Conservation (phyloP, 2,329 filamentous ascomycete species). For the Nemania serpens region DNA sequence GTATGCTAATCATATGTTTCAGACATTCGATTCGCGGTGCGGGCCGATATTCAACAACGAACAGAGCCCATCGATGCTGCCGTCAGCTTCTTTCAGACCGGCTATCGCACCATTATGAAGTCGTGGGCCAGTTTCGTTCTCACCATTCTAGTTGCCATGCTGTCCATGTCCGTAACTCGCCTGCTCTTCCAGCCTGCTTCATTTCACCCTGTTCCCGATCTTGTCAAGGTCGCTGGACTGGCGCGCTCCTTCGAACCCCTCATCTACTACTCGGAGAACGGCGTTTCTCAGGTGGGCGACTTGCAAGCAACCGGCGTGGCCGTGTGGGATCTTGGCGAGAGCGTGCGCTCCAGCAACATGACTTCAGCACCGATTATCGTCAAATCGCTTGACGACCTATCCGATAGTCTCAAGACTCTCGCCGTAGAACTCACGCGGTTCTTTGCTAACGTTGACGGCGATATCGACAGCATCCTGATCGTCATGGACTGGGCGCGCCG, state of each 20-base stretch:
- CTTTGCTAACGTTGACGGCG: conserved; percentile 90
- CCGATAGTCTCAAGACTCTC: conserved; percentile 81
- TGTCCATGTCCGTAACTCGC: conserved; percentile 69
- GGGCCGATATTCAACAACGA: conserved; percentile 85
- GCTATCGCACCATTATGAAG: conserved; percentile 64
- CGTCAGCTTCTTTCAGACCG: conserved; percentile 65
- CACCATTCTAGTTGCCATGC: conserved; percentile 63
- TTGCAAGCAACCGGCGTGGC: conserved; percentile 90
- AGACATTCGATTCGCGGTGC: conserved; percentile 88
- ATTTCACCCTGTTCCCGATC: conserved; percentile 73
- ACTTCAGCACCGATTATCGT: conserved; percentile 87
- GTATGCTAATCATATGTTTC: conserved; percentile 32
- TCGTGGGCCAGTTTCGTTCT: conserved; percentile 71
- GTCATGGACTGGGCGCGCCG: conserved; percentile 96
- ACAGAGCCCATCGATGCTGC: conserved; percentile 81
- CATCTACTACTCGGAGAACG: conserved; percentile 92
- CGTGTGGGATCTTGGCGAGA: conserved; percentile 94
- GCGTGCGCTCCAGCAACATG: conserved; percentile 87
- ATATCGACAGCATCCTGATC: conserved; percentile 88
- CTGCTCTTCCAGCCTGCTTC: conserved; percentile 71
- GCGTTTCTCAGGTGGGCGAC: conserved; percentile 82
- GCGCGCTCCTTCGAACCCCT: conserved; percentile 92
- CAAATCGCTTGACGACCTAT: conserved; percentile 80
- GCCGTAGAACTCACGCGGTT: conserved; percentile 87
- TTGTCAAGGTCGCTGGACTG: conserved; percentile 88